A percentile compares a stretch with the other conserved stretches of the same genome.
Conservation (phyloP, 306 rosid genomes). For the Quercus suber region DNA sequence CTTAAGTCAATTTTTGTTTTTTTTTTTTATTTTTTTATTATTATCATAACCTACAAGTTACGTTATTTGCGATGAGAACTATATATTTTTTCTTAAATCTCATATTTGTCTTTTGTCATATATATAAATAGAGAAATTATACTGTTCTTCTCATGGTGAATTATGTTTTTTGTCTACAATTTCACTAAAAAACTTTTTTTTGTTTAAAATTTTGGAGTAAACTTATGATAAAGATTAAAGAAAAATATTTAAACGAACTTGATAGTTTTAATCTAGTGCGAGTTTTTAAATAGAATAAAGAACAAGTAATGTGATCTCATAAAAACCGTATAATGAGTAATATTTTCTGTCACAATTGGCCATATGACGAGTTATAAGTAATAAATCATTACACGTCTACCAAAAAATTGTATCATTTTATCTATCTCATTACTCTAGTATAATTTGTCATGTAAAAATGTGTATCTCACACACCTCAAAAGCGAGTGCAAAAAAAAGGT, state of each 20-base stretch:
- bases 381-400: fast-evolving
- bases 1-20: too few relatives aligned
- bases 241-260: too few relatives aligned
- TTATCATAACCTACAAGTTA: too few relatives aligned
- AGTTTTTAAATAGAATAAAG: fast-evolving
- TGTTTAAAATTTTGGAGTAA: too few relatives aligned
- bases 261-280: fast-evolving
- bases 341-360: fast-evolving
- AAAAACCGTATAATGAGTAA: too few relatives aligned
- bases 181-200: fast-evolving
- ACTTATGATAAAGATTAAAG: too few relatives aligned
- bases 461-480: background rate
- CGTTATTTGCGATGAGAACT: too few relatives aligned
- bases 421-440: background rate
- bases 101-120: fast-evolving
- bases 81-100: too few relatives aligned
- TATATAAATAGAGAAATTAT: too few relatives aligned
- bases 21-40: too few relatives aligned
- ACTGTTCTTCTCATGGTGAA: fast-evolving
- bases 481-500: background rate
- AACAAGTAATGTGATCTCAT: fast-evolving
- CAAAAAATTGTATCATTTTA: too few relatives aligned
- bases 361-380: fast-evolving
- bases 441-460: background rate
- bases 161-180: fast-evolving